phyloP scores from a whole-genome alignment of 139 green algal genomes.

The Tetraselmis striata region DNA sequence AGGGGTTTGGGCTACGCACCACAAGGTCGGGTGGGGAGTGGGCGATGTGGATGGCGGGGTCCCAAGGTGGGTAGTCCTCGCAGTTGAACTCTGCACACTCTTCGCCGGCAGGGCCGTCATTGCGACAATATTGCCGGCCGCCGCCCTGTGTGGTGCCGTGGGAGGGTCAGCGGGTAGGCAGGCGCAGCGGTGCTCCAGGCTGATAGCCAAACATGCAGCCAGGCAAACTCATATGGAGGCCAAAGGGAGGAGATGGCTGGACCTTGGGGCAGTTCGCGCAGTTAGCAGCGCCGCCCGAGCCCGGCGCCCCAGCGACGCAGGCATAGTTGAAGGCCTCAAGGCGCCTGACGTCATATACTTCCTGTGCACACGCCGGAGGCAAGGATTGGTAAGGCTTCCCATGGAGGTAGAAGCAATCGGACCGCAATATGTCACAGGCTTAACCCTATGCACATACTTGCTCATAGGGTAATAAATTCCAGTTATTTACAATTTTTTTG shows the following conservation, averaged over 20 bases:
- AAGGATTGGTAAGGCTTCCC: too few relatives aligned
- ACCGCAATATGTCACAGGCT: too few relatives aligned
- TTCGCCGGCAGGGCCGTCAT: neutral
- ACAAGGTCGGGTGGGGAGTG: constrained; percentile 5
- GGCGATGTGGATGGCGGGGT: constrained; percentile 1
- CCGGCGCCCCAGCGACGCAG: neutral
- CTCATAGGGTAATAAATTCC: too few relatives aligned
- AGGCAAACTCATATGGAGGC: too few relatives aligned
- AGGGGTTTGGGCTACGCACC: too few relatives aligned
- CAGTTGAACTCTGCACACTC: constrained; percentile 17
- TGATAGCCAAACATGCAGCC: too few relatives aligned
- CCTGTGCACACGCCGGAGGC: too few relatives aligned
- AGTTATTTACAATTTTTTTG: too few relatives aligned
- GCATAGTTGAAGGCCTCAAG: neutral
- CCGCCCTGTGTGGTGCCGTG: neutral
- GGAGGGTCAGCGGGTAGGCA: neutral
- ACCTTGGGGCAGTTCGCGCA: constrained; percentile 15
- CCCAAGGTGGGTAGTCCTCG: constrained; percentile 18
- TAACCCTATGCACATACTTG: too few relatives aligned
- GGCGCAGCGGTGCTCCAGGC: too few relatives aligned
- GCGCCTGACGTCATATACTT: constrained; percentile 7
- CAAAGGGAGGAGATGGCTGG: neutral
- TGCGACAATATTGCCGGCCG: neutral
- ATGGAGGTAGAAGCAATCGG: too few relatives aligned
- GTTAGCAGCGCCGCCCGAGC: neutral